Evolutionary conservation across 2,329 filamentous ascomycete genomes (phyloP).

Genomic region (Beauveria caledonica): DNA sequence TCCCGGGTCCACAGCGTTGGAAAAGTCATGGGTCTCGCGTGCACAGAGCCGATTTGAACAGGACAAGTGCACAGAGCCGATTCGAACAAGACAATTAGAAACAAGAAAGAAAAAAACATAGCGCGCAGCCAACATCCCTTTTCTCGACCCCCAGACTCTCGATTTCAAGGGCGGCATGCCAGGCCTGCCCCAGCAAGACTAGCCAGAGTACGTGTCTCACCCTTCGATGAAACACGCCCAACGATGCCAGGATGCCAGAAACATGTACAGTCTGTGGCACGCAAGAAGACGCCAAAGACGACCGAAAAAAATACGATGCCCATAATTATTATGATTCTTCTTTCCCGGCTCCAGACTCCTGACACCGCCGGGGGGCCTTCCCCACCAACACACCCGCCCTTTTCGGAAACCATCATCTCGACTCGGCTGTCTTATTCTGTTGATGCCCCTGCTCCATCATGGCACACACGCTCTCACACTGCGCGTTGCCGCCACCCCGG

Average conservation of each 20-base stretch:
- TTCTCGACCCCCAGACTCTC: background rate
- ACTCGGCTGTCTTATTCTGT: constrained; percentile 1
- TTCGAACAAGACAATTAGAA: background rate
- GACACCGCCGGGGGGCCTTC: background rate
- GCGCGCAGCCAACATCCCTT: background rate
- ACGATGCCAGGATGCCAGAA: constrained; percentile 19
- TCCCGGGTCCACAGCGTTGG: background rate
- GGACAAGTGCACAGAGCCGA: too few species aligned
- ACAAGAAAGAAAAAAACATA: background rate
- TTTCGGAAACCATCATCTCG: background rate
- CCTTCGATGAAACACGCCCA: constrained; percentile 24
- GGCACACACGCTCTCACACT: background rate
- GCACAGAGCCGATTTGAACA: too few species aligned
- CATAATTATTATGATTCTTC: background rate
- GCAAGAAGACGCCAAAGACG: background rate
- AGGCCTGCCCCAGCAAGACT: constrained; percentile 3
- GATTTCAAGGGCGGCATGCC: constrained; percentile 4
- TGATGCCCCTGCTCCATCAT: constrained; percentile 1
- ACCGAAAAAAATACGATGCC: background rate
- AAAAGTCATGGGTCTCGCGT: background rate
- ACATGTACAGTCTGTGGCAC: constrained; percentile 16
- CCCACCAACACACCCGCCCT: constrained; percentile 1
- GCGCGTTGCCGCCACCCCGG: constrained; percentile 3
- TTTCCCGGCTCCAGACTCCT: background rate
- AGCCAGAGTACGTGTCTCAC: constrained; percentile 23